Conservation (phyloP, 1,284 basidiomycete genomes). For the Fomitopsis palustris region DNA sequence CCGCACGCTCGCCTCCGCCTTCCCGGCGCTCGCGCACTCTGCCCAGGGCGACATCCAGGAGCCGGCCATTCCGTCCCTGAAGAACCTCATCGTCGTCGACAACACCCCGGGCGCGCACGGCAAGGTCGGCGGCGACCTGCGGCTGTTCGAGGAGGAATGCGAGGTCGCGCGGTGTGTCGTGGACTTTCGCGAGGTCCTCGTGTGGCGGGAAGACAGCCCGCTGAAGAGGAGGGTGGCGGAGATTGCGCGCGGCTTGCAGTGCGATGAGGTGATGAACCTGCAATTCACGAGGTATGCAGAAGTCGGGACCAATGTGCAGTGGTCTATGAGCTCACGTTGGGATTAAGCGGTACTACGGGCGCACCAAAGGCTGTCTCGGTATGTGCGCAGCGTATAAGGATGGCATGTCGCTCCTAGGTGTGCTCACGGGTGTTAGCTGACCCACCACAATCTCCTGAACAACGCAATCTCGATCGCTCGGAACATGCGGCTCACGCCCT, state of each 20-base stretch:
- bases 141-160: conserved; percentile 38
- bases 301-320: neutral
- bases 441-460: conserved; percentile 76
- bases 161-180: conserved; percentile 46
- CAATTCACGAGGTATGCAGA: conserved; percentile 72
- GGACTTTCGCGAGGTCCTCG: conserved; percentile 64
- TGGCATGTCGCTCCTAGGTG: neutral
- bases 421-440: conserved; percentile 43
- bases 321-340: neutral
- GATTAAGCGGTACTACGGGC: conserved; percentile 71
- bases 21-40: conserved; percentile 55
- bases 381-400: neutral
- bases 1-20: conserved; percentile 49
- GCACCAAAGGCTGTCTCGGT: conserved; percentile 77
- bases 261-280: conserved; percentile 75
- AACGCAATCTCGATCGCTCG: conserved; percentile 71
- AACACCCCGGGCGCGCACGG: conserved; percentile 35
- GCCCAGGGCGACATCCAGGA: conserved; percentile 58
- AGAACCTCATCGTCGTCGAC: conserved; percentile 67
- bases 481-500: conserved; percentile 62
- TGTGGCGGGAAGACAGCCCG: conserved; percentile 52
- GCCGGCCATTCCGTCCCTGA: conserved; percentile 58
- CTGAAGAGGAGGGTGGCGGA: conserved; percentile 42
- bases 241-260: conserved; percentile 37
- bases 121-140: conserved; percentile 26